Evolutionary conservation across 257 asterid genomes (phyloP).

Genomic region (Haberlea rhodopensis): DNA sequence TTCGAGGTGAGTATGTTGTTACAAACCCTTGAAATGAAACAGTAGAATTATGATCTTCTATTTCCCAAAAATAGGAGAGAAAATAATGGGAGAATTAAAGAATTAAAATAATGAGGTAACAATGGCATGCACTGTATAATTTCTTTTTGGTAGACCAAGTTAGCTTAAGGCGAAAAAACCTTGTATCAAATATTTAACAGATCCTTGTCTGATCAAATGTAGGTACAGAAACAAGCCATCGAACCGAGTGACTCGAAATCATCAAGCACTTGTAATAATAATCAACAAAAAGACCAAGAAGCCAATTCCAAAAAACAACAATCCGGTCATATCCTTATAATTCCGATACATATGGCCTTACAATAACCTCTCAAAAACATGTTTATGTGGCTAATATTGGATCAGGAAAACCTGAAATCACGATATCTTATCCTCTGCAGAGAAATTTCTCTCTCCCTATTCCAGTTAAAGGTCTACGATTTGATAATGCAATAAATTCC

Average conservation of each 20-base stretch:
- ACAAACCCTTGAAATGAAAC: too few species aligned
- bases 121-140: neutral
- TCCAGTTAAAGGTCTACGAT: constrained; percentile 34
- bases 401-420: constrained; percentile 41
- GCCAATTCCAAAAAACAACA: constrained; percentile 37
- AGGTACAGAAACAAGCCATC: constrained; percentile 65
- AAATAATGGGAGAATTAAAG: neutral
- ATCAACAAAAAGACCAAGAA: constrained; percentile 45
- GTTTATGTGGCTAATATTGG: constrained; percentile 31
- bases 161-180: constrained; percentile 1
- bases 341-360: constrained; percentile 41
- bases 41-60: too few species aligned
- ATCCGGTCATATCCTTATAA: constrained; percentile 40
- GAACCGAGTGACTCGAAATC: constrained; percentile 40
- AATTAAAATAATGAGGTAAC: neutral
- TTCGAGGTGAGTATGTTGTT: constrained; percentile 78
- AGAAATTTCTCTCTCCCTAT: constrained; percentile 31
- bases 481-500: constrained; percentile 27
- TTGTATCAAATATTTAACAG: constrained; percentile 14
- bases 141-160: neutral
- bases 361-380: constrained; percentile 34
- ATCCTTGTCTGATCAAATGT: constrained; percentile 29
- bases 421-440: constrained; percentile 28
- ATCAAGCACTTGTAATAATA: constrained; percentile 31
- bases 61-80: constrained; percentile 10